Base-by-base conservation (phyloP, 1,284 basidiomycete genomes). In the Flammula alnicola region DNA sequence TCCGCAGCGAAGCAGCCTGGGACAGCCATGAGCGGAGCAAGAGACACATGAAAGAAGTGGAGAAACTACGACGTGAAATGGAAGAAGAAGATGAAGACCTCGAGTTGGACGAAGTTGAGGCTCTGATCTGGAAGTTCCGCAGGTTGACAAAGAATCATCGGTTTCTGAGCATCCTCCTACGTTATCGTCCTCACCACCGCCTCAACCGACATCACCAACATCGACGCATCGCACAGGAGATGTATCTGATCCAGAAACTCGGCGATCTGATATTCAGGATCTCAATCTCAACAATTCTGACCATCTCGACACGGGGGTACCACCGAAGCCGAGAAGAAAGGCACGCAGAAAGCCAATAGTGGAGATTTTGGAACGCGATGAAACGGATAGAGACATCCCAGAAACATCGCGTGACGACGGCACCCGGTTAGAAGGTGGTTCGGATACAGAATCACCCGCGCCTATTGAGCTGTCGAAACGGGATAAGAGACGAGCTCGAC, bases 21-120 rank as follows among this genome's bases (percentile, higher is more conserved):
- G 80, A 86, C 59, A 98, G 95, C 67, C 97, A 99, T 59, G 97
- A 99, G 68, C 78, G 94, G 58, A 98, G 95, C 70, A 92, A 91
- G 70, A 98, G 96, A 69, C 97, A 99, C 67, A 71, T 93, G 66
- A 93, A 91, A 68, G 91, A 93, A 52, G 84, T 96, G 12, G 91
- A 91, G 64, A 75, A 72, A 57, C 66, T 96, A 47, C 82, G 81
- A 65, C 72, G 73, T 49, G 79, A 91, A 65, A 95, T 97, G 85
- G 64, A 80, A 58, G 74, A 77, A 48, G 93, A 98, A 60, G 80
- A 93, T 52, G 82, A 86, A 58, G 82, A 81, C 52, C 67, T 95
- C 8, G 81, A 77, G 1, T 61, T 77, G 17, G 68, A 64, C 14
- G 61, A 17, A 25, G 19, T 10, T 8, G 37, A 32, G 14, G 20